Conservation (phyloP, 2,329 filamentous ascomycete genomes). For the Cryphonectria parasitica region DNA sequence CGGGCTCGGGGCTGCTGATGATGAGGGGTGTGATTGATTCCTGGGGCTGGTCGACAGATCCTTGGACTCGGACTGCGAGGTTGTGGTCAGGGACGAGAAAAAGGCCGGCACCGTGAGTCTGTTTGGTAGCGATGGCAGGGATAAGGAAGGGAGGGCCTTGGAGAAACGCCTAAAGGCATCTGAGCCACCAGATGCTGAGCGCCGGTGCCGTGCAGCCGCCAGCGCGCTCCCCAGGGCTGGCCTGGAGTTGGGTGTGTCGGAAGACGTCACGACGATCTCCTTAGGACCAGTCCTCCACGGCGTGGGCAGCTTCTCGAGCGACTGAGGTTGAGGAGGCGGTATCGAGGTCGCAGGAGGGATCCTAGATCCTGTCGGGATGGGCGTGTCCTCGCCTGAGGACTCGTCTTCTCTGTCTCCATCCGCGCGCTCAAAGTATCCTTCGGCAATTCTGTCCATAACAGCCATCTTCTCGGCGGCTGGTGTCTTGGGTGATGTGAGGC, state of each 20-base stretch:
- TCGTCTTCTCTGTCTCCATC: conserved; percentile 20
- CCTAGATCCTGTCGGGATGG: conserved; percentile 3
- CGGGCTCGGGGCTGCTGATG: conserved; percentile 24
- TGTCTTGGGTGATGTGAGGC: conserved; percentile 57
- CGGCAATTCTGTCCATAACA: conserved; percentile 51
- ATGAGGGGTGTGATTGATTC: background rate
- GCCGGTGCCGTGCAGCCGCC: conserved; percentile 48
- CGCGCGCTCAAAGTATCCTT: conserved; percentile 41
- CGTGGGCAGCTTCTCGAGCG: conserved; percentile 33
- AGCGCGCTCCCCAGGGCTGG: conserved; percentile 52
- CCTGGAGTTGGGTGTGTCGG: conserved; percentile 35
- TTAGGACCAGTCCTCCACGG: conserved; percentile 50
- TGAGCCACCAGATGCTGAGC: conserved; percentile 59
- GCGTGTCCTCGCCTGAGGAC: conserved; percentile 23
- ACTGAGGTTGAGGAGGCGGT: conserved; percentile 28
- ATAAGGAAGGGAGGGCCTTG: conserved; percentile 60
- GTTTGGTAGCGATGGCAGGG: conserved; percentile 46
- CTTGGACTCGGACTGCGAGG: conserved; percentile 35
- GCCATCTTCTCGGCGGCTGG: conserved; percentile 62
- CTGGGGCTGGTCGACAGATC: conserved; percentile 29
- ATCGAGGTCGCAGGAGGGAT: conserved; percentile 14
- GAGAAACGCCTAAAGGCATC: conserved; percentile 62
- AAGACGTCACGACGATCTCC: conserved; percentile 37
- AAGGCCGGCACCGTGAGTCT: conserved; percentile 45
- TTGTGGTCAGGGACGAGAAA: conserved; percentile 40